Conservation (phyloP, 345 rosid species). For the Hibiscus tridactylites region DNA sequence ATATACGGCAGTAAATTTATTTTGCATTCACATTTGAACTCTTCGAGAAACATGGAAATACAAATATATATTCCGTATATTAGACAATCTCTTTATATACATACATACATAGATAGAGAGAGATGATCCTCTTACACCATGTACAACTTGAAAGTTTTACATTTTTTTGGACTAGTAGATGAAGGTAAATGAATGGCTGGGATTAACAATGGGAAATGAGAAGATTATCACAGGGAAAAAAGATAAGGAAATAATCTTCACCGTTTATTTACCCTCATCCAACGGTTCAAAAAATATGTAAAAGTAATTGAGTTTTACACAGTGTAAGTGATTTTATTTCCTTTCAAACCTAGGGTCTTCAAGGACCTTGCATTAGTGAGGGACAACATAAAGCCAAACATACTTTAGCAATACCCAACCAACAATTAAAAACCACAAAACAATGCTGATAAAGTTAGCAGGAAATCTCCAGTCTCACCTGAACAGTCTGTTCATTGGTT, state of each 20-base stretch:
- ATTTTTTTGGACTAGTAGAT: too few species aligned
- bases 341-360: not conserved
- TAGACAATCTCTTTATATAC: not conserved
- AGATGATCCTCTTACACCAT: too few species aligned
- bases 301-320: too few species aligned
- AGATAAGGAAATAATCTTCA: too few species aligned
- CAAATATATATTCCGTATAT: not conserved
- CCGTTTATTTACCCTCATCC: too few species aligned
- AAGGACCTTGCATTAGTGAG: not conserved
- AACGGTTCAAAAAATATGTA: too few species aligned
- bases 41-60: not conserved
- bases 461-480: slow-evolving; percentile 34
- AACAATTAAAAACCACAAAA: not conserved
- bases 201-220: too few species aligned
- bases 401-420: not conserved
- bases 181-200: too few species aligned
- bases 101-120: too few species aligned
- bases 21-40: not conserved
- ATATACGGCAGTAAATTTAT: not conserved
- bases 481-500: slow-evolving; percentile 84
- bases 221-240: too few species aligned
- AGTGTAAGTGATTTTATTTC: too few species aligned
- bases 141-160: too few species aligned
- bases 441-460: not conserved
- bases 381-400: not conserved